Evolutionary conservation across 2,329 filamentous ascomycete species (phyloP), one percentile per base, ranked within the genome.

Genomic region (Aaosphaeria arxii): DNA sequence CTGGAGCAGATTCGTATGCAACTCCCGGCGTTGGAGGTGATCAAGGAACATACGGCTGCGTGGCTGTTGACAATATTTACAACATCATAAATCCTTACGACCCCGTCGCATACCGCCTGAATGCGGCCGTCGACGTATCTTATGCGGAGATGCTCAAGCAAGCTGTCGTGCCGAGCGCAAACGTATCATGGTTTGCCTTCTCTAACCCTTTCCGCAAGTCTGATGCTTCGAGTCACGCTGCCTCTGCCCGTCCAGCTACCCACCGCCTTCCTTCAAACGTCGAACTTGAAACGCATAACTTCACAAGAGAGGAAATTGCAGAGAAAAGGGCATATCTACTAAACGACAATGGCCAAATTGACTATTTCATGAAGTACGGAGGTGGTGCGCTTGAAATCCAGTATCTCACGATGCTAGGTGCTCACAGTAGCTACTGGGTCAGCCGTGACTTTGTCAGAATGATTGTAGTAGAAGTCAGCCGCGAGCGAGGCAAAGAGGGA

Each of bases 221-320:
- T 42, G 32, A 28, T 31, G 54, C 59, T 46, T 55, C 54, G 17
- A 53, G 56, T 36, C 49, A 49, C 24, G 58, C 72, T 5, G 54
- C 72, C 11, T 52, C 67, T 6, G 33, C 55, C 43, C 62, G 62
- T 5, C 69, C 71, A 1, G 40, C 61, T 2, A 58, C 59, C 4
- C 35, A 69, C 0, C 71, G 74, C 11, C 62, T 78, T 3, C 76
- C 76, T 0, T 74, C 69, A 6, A 77, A 75, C 44, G 75, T 97
- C n/a, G 94, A 99, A 69, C 80, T 99, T 44, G 92, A 97, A 64
- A 92, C 92, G 0, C 94, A 97, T 64, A 88, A 99, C 67, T 99
- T 99, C 66, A 88, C 88, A 0, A 82, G 89, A 3, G 92, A 97
- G 69, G 91, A 96, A 61, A 82, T 95, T 45, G 92, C 91, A 0